Evolutionary conservation across 805 yeast species (phyloP), one percentile per base, ranked within the genome.

Genomic region (Scheffersomyces ergatensis): DNA sequence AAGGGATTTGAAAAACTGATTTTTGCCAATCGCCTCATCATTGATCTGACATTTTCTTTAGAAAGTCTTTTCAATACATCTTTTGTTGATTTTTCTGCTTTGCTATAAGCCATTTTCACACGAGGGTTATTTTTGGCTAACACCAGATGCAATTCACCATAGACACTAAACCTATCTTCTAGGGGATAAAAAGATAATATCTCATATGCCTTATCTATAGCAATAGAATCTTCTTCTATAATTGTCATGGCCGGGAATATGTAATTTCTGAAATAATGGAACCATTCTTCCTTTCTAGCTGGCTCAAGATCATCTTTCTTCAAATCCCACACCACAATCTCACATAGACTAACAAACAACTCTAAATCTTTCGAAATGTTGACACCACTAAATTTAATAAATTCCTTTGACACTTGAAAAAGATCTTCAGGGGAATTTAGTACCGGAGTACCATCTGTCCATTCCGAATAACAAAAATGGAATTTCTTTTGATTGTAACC

Each of bases 11-110:
- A 64, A 44, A 79, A 82, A 16, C 89, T 76, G 11, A 88, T 70
- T 48, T 82, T 81, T 0, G 95, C 84, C 18, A 92, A 65, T 34
- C 78, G 71, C 45, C 89, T 72, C 77, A 84, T 83, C 77, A 86
- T 83, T 17, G 79, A 77, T 19, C 74, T 70, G 1, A 85, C 82
- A 45, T 87, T 89, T 46, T 87, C 90, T 34, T 83, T 83, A 16
- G 96, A 87, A 19, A 92, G 69, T 42, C 97, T 72, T 55, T 92
- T 90, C 48, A 92, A 64, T 2, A 83, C 73, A 54, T 81, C 83
- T 53, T 83, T 88, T 0, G 96, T 86, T 29, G 83, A 78, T 56
- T 85, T 88, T 54, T 84, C 93, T 0, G 95, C 84, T 42, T 70
- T 77, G 13, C 77, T 76, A 40, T 77, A 77, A 4, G 83, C 80